Base-by-base conservation (phyloP, 208 protist genomes). In the Wallacemonas rigidus region DNA sequence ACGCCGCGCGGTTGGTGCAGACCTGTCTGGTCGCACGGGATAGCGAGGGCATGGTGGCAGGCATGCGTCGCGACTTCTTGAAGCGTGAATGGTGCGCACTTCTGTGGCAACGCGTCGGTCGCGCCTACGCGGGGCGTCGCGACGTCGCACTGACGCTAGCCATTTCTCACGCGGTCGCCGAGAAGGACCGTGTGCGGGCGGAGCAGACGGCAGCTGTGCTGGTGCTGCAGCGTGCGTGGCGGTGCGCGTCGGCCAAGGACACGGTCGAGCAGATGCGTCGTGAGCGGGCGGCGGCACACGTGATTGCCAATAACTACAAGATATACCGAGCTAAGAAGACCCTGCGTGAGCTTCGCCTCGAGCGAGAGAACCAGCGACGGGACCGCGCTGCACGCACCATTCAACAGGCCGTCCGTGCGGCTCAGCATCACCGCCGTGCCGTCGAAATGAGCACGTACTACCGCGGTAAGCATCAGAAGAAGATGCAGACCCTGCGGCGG, bases 191-290 rank as follows among this genome's bases (percentile, higher is more conserved):
- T 15, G 77, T 86, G 61, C 60, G 48, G 8, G 67, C 70, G 26
- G 41, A 69, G 56, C 74, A 77, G 9, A 83, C 58, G 6, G 83
- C 76, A 4, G 87, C 88, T 0, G 90, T 83, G 44, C 81, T 68
- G 41, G 80, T 93, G 45, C 45, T 97, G 58, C 92, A 97, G 79
- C 85, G 87, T 1, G 90, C 90, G 44, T 94, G 86, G 89, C 85
- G 90, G 5, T 84, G 80, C 62, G 86, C 86, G 2, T 63, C 81
- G 11, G 89, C 89, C 36, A 90, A 90, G 75, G 74, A 81, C n/a
- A 79, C 55, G 14, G 85, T 89, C 17, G 83, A 82, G 74, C 78
- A 80, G 48, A 67, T 81, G 74, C 82, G 87, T 48, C 80, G 87
- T 44, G 74, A 89, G 64, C 43, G 62, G 15, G 74, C 64, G 5